Percentiles rank a stretch among this genome's conserved stretches.
These are phyloP conservation scores for Angophora floribunda DNA, from an alignment of 345 rosid species.

Conservation along the genomic window DNA sequence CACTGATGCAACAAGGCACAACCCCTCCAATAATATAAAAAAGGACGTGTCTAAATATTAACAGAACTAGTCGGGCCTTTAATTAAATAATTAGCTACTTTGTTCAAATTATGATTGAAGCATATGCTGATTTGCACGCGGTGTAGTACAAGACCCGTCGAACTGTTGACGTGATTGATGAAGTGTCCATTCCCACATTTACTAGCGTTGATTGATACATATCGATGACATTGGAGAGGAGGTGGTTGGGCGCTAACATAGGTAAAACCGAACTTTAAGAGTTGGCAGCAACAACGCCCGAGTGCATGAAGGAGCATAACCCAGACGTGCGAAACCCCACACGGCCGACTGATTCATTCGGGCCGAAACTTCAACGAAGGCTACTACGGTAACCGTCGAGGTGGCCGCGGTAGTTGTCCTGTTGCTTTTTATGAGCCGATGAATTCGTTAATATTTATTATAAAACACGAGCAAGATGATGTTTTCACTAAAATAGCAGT, in stretches of 20 bases:
- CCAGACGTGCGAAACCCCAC: neutral
- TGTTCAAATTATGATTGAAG: neutral
- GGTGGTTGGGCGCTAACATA: neutral
- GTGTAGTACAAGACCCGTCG: neutral
- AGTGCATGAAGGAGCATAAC: neutral
- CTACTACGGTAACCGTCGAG: fast-evolving
- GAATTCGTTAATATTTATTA: neutral
- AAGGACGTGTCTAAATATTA: neutral
- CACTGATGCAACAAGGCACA: neutral
- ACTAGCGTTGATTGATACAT: neutral
- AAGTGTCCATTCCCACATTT: neutral
- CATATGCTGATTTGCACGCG: neutral
- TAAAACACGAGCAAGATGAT: neutral
- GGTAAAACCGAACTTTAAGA: neutral
- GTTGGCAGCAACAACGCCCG: neutral
- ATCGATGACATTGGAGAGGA: neutral
- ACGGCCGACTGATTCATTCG: neutral
- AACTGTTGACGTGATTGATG: fast-evolving
- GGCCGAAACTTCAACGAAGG: neutral
- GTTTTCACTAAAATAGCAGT: neutral
- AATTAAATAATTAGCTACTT: neutral
- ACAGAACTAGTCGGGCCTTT: too few relatives aligned
- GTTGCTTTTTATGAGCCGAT: neutral
- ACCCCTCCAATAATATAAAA: neutral
- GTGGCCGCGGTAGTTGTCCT: neutral